Evolutionary conservation across 805 yeast species (phyloP).

Genomic region (Danielozyma ontarioensis): DNA sequence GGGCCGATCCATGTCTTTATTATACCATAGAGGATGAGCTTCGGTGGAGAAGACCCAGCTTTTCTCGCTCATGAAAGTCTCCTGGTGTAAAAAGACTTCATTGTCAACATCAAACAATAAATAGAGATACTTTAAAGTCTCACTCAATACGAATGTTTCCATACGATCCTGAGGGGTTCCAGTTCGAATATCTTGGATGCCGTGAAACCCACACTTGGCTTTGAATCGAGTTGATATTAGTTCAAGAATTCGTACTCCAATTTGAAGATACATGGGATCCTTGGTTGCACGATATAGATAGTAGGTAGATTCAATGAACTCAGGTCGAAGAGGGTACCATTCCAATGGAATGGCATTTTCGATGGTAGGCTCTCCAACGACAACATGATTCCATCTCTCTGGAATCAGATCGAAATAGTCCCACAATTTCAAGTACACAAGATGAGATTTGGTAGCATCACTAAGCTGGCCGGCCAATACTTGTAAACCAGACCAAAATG

Average conservation of each 20-base stretch:
- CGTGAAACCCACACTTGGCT: constrained; percentile 76
- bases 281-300: constrained; percentile 75
- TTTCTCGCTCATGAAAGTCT: constrained; percentile 33
- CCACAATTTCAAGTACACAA: constrained; percentile 72
- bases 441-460: constrained; percentile 59
- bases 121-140: constrained; percentile 79
- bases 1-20: constrained; percentile 21
- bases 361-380: neutral
- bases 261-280: constrained; percentile 76
- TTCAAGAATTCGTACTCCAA: constrained; percentile 62
- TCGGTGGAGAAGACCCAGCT: constrained; percentile 77
- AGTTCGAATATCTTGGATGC: constrained; percentile 60
- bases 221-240: constrained; percentile 49
- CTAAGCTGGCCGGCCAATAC: constrained; percentile 71
- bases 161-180: constrained; percentile 69
- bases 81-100: constrained; percentile 29
- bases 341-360: constrained; percentile 47
- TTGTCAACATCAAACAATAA: constrained; percentile 70
- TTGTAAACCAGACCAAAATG: constrained; percentile 84
- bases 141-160: constrained; percentile 90
- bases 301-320: constrained; percentile 84
- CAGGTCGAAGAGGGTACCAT: constrained; percentile 94
- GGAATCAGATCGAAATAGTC: constrained; percentile 75
- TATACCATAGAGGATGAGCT: constrained; percentile 85
- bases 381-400: constrained; percentile 65